phyloP scores from a whole-genome alignment of 2,329 filamentous ascomycete species.

The Talaromyces sp. region DNA sequence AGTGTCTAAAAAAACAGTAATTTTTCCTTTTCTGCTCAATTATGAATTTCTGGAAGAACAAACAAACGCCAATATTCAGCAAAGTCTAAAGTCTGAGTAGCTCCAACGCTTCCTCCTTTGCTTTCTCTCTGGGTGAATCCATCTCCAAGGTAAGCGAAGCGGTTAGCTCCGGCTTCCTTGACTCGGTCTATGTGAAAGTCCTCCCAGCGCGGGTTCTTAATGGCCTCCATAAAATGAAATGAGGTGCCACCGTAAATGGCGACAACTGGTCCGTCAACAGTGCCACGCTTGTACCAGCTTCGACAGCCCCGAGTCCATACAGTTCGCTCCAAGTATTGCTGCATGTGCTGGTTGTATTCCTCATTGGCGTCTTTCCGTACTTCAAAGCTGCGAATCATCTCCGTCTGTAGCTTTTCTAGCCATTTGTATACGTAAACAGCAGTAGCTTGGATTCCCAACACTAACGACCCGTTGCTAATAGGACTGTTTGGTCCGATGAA shows the following conservation, averaged over 20 bases:
- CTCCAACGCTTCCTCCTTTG: not conserved
- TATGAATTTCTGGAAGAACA: constrained; percentile 3
- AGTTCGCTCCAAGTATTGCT: not conserved
- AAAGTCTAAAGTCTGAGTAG: constrained; percentile 5
- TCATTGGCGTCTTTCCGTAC: constrained; percentile 1
- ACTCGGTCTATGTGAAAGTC: constrained; percentile 12
- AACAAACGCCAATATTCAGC: constrained; percentile 4
- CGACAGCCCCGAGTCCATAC: constrained; percentile 2
- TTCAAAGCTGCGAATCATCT: constrained; percentile 4
- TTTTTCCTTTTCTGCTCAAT: not conserved
- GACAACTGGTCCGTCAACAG: constrained; percentile 14
- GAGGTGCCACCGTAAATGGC: constrained; percentile 18
- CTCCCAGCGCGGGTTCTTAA: constrained; percentile 11
- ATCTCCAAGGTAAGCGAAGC: constrained; percentile 16
- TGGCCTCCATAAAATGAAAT: constrained; percentile 14
- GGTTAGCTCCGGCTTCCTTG: constrained; percentile 12
- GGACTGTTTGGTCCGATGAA: constrained; percentile 30
- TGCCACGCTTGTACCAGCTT: constrained; percentile 13
- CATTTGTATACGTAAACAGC: constrained; percentile 3
- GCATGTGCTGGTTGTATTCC: constrained; percentile 4
- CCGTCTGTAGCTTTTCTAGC: constrained; percentile 2
- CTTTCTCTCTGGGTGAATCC: constrained; percentile 8
- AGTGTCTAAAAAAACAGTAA: not conserved
- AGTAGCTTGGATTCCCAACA: not conserved
- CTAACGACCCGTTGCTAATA: constrained; percentile 32